These are phyloP conservation scores for Parachaetomium inaequale DNA, from an alignment of 495 filamentous ascomycete genomes.

Conservation along the genomic window DNA sequence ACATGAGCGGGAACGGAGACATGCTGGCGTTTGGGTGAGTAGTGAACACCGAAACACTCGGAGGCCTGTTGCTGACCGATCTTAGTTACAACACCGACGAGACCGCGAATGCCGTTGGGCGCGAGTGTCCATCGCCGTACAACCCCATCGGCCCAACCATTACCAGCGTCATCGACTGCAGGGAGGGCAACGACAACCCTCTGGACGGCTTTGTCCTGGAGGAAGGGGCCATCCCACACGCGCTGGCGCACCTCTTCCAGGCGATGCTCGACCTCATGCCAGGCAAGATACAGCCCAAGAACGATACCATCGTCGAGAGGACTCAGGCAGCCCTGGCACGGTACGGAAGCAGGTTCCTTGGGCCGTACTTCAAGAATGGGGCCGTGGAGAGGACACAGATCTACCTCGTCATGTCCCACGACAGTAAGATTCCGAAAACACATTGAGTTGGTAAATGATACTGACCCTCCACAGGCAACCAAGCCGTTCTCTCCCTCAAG, in stretches of 20 bases:
- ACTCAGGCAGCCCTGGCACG: constrained; percentile 46
- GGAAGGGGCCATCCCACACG: constrained; percentile 59
- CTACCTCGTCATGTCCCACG: constrained; percentile 70
- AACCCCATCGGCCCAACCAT: constrained; percentile 62
- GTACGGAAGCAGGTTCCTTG: constrained; percentile 50
- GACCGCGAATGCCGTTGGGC: constrained; percentile 55
- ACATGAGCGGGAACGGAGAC: constrained; percentile 68
- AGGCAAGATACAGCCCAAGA: constrained; percentile 44
- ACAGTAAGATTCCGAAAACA: constrained; percentile 39
- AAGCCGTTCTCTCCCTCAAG: constrained; percentile 56
- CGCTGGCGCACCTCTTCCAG: constrained; percentile 54
- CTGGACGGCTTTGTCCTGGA: constrained; percentile 64
- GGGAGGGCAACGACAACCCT: constrained; percentile 49
- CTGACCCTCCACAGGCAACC: constrained; percentile 43
- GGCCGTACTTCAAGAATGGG: constrained; percentile 54
- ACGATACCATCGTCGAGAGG: constrained; percentile 38
- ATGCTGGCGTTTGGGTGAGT: constrained; percentile 59
- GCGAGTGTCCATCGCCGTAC: constrained; percentile 43
- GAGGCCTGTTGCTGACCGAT: constrained; percentile 12
- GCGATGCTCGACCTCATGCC: constrained; percentile 55
- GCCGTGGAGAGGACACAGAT: constrained; percentile 58
- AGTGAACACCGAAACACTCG: neutral
- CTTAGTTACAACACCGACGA: constrained; percentile 55
- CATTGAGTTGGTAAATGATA: neutral
- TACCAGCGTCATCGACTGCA: constrained; percentile 61